Evolutionary conservation across 1,284 basidiomycete species (phyloP).

Genomic region (Melampsora larici-populina): DNA sequence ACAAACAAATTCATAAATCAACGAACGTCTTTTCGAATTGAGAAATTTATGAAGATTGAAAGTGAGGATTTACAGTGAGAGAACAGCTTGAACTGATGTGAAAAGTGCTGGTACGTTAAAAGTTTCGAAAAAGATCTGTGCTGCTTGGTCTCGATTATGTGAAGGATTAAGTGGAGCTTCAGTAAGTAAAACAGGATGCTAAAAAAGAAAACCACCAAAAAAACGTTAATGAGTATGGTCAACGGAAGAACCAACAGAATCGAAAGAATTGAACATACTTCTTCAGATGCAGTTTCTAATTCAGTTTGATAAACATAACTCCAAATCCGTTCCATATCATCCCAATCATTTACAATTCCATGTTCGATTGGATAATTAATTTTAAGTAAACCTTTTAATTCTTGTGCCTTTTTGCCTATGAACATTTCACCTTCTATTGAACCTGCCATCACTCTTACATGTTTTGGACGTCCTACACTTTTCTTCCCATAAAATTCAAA

Average conservation of each 20-base stretch:
- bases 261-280: constrained; percentile 62
- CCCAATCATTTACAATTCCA: constrained; percentile 76
- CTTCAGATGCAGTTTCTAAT: constrained; percentile 86
- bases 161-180: constrained; percentile 93
- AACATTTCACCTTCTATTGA: constrained; percentile 84
- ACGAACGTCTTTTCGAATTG: background rate
- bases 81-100: constrained; percentile 93
- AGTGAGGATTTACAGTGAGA: constrained; percentile 70
- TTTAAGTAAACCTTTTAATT: constrained; percentile 85
- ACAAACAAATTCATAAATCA: constrained; percentile 9
- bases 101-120: constrained; percentile 99
- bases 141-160: constrained; percentile 87
- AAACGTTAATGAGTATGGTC: background rate
- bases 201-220: constrained; percentile 28
- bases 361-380: constrained; percentile 96
- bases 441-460: constrained; percentile 93
- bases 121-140: constrained; percentile 97
- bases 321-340: constrained; percentile 99
- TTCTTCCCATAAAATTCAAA: background rate
- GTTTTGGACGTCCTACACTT: constrained; percentile 92
- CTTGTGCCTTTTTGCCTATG: constrained; percentile 88
- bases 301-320: constrained; percentile 93
- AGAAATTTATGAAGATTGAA: constrained; percentile 20
- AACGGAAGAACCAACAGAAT: background rate
- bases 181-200: constrained; percentile 94